A percentile compares a stretch with the other conserved stretches of the same genome.
phyloP scores from a whole-genome alignment of 805 yeast species.

The Phaffomyces antillensis region DNA sequence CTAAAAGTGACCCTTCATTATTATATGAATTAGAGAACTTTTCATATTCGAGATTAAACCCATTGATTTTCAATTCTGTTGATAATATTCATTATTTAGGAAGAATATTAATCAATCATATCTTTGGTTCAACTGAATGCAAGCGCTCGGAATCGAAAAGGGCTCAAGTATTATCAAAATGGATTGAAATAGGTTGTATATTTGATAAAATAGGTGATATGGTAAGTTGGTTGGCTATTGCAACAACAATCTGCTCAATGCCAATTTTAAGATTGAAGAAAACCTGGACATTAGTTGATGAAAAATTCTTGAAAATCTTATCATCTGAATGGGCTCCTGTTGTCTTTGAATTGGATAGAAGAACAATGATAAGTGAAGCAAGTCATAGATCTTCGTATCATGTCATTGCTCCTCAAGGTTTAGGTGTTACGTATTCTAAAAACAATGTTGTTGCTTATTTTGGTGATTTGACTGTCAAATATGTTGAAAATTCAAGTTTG shows the following conservation, averaged over 20 bases:
- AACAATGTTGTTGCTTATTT: constrained; percentile 81
- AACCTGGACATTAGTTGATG: constrained; percentile 70
- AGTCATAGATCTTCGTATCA: constrained; percentile 56
- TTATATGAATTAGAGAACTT: constrained; percentile 40
- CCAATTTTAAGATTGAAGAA: constrained; percentile 69
- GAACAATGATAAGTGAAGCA: constrained; percentile 53
- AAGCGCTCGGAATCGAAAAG: constrained; percentile 34
- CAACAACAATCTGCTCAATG: constrained; percentile 73
- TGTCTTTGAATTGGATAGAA: constrained; percentile 77
- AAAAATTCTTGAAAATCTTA: constrained; percentile 49
- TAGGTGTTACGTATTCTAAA: constrained; percentile 71
- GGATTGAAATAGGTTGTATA: constrained; percentile 79
- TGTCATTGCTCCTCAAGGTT: constrained; percentile 80
- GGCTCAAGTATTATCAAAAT: constrained; percentile 63
- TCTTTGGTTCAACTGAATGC: constrained; percentile 44
- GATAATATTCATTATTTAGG: constrained; percentile 73
- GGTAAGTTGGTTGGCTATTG: constrained; percentile 91
- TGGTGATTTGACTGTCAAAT: constrained; percentile 67
- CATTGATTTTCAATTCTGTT: constrained; percentile 65
- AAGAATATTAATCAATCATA: constrained; percentile 57
- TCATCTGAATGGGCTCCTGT: constrained; percentile 90
- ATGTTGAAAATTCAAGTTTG: constrained; percentile 30
- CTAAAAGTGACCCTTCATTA: constrained; percentile 70
- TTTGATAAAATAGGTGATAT: constrained; percentile 81
- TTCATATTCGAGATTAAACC: constrained; percentile 47